These are phyloP conservation scores for Chalciporus pseudorubinellus DNA, from an alignment of 768 basidiomycete species.

Conservation along the genomic window DNA sequence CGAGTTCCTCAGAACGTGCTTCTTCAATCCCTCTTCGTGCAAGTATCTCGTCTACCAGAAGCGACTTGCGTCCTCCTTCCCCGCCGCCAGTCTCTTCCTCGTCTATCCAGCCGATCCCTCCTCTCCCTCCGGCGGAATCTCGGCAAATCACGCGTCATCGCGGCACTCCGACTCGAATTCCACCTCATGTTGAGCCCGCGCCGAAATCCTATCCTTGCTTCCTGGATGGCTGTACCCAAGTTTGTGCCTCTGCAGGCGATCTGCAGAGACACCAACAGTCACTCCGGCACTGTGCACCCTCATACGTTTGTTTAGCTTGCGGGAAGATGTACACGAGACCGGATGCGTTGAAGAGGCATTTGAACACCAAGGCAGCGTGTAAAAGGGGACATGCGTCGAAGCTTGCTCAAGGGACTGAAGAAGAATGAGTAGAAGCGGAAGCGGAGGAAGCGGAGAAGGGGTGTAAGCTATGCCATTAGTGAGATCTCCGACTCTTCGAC, in stretches of 20 bases:
- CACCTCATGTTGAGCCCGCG: constrained; percentile 6
- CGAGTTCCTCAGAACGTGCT: background rate
- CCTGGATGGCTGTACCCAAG: constrained; percentile 23
- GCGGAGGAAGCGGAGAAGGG: constrained; percentile 17
- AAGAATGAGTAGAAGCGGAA: background rate
- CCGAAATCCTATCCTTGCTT: constrained; percentile 23
- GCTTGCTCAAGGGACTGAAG: background rate
- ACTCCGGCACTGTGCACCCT: constrained; percentile 26
- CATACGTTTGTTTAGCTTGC: constrained; percentile 23
- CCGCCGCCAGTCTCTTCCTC: background rate
- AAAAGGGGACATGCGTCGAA: constrained; percentile 24
- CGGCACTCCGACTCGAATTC: constrained; percentile 2
- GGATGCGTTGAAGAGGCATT: constrained; percentile 35
- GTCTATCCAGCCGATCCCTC: constrained; percentile 1
- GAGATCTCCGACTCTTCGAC: background rate
- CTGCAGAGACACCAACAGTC: constrained; percentile 30
- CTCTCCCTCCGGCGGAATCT: constrained; percentile 12
- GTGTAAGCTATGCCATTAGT: constrained; percentile 11
- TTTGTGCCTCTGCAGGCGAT: constrained; percentile 30
- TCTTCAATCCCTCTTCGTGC: background rate
- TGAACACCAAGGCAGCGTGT: constrained; percentile 28
- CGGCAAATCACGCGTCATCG: constrained; percentile 16
- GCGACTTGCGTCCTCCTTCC: background rate
- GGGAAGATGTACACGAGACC: constrained; percentile 28
- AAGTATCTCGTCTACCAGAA: background rate